Evolutionary conservation across 1,284 basidiomycete genomes (phyloP), one percentile per base, ranked within the genome.

Genomic region (Anthracocystis setariae): DNA sequence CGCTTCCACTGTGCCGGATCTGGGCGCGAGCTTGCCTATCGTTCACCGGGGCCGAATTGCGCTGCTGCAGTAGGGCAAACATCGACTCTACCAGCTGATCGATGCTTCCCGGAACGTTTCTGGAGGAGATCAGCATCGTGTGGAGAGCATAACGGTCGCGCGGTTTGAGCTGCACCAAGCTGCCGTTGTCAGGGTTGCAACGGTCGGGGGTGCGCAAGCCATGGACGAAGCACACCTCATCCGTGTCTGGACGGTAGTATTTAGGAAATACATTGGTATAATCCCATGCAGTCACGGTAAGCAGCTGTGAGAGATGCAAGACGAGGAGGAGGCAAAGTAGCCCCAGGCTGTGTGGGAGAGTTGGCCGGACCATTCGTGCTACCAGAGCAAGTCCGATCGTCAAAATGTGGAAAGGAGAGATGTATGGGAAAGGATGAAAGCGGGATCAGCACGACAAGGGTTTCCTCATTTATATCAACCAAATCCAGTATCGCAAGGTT

Each of bases 171-270:
- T 55, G 39, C 33, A 69, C 56, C 1, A 69, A 8, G 1, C 3
- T 13, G 8, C 38, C 0, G 8, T 27, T 7, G 15, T 53, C 66
- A 2, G 43, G 25, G 1, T 3, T 1, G 15, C 66, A 69, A 3
- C 18, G 1, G 35, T 29, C 29, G 7, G 39, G n/a, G 20, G 44
- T n/a, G 7, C 56, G 51, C 7, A 64, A 3, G 17, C 60, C 60
- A 21, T 60, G 59, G 25, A 23, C 37, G 32, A 27, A 38, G 27
- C 66, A 69, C 4, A 69, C 40, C 24, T 69, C 39, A 52, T 59
- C 56, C 2, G 56, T 46, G 5, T 13, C 17, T 18, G 15, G 38
- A 8, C 18, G 5, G 3, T 39, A 20, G 18, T 17, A 39, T 39
- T 12, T 39, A 39, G 15, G 38, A 17, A 39, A 39, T 39, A n/a